Percentiles rank a stretch among this genome's conserved stretches.
Evolutionary conservation across 441 rosid species (phyloP).

Genomic region (Pelargonium hybrid): DNA sequence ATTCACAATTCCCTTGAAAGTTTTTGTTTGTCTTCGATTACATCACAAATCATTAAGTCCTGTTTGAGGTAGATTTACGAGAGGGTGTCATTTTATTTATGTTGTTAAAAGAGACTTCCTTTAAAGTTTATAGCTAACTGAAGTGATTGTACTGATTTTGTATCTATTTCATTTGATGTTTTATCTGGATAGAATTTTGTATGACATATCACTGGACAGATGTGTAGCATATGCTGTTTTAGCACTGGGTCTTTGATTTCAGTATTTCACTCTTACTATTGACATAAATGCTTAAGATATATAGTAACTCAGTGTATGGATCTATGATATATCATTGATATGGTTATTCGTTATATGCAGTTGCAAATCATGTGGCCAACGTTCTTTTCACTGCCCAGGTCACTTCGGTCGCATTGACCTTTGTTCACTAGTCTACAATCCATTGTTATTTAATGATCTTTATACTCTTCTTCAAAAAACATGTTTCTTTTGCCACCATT

Average conservation of each 20-base stretch:
- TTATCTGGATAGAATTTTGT: neutral
- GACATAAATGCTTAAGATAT: neutral
- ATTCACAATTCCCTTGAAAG: too few relatives aligned
- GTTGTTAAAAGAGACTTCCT: neutral
- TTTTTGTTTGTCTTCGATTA: too few relatives aligned
- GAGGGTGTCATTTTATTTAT: neutral
- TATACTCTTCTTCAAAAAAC: constrained; percentile 47
- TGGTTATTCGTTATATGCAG: constrained; percentile 33
- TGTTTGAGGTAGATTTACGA: neutral
- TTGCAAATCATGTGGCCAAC: constrained; percentile 66
- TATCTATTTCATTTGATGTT: neutral
- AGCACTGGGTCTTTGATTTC: neutral
- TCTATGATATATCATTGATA: neutral
- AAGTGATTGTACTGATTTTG: neutral
- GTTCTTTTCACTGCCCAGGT: constrained; percentile 60
- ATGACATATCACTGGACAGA: neutral
- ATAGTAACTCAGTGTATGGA: neutral
- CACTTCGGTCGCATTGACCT: constrained; percentile 92
- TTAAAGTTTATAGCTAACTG: neutral
- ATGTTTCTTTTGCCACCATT: constrained; percentile 64
- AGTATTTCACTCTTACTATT: neutral
- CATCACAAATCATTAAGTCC: neutral
- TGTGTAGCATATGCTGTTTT: neutral
- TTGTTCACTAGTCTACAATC: constrained; percentile 63
- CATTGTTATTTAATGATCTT: constrained; percentile 62